These are phyloP conservation scores for Fonsecaea erecta DNA, from an alignment of 2,329 filamentous ascomycete species.

Conservation along the genomic window DNA sequence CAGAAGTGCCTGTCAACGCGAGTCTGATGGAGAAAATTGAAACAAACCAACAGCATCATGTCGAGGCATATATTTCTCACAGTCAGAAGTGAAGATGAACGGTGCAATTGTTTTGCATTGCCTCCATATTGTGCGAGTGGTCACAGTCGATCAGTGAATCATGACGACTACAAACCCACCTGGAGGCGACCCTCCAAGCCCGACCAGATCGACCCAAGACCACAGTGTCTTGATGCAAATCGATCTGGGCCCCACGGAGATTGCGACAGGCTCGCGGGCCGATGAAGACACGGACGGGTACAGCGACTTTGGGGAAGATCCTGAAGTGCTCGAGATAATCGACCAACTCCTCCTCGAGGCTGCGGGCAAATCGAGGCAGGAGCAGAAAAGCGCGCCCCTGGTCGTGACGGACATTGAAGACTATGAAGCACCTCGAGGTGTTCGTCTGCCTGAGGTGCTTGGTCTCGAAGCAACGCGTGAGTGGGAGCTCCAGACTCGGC, in stretches of 20 bases:
- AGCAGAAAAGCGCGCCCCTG: conserved; percentile 30
- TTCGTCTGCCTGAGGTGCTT: conserved; percentile 49
- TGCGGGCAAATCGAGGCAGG: conserved; percentile 40
- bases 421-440: conserved; percentile 45
- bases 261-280: conserved; percentile 1
- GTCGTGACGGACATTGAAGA: conserved; percentile 51
- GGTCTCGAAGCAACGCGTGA: conserved; percentile 45
- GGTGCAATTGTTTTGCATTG: neutral
- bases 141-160: conserved; percentile 4
- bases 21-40: neutral
- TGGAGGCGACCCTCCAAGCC: conserved; percentile 2
- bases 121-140: conserved; percentile 1
- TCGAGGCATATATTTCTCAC: neutral
- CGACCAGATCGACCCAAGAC: conserved; percentile 22
- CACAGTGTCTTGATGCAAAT: conserved; percentile 16
- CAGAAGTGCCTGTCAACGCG: conserved; percentile 16
- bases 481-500: conserved; percentile 16
- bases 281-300: conserved; percentile 57
- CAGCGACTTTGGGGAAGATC: conserved; percentile 63
- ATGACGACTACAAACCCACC: conserved; percentile 31
- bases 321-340: conserved; percentile 57
- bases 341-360: conserved; percentile 57
- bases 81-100: neutral
- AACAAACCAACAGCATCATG: neutral
- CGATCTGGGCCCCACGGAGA: conserved; percentile 1